Percentiles rank a stretch among this genome's conserved stretches.
Evolutionary conservation across 768 basidiomycete species (phyloP).

Genomic region (Pisolithus sp.): DNA sequence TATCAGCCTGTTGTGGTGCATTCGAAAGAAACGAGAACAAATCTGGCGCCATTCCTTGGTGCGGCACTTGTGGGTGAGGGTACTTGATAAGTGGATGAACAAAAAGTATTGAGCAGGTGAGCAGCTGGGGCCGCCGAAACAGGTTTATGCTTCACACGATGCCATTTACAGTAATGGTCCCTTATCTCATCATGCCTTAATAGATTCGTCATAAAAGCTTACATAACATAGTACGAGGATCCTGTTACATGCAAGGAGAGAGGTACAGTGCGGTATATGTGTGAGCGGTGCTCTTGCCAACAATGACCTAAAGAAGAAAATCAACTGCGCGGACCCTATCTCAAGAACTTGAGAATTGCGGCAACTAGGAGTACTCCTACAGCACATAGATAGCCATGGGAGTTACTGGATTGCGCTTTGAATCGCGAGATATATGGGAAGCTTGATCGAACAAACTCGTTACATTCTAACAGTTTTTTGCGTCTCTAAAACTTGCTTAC

Average conservation of each 20-base stretch:
- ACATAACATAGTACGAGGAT: too few relatives aligned
- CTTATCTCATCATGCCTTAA: too few relatives aligned
- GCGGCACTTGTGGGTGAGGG: not conserved
- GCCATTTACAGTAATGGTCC: too few relatives aligned
- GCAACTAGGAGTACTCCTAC: not conserved
- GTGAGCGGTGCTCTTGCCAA: not conserved
- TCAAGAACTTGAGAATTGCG: not conserved
- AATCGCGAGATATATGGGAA: not conserved
- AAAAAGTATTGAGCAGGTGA: too few relatives aligned
- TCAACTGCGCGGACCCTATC: not conserved
- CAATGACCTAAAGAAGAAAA: not conserved
- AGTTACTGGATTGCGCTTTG: not conserved
- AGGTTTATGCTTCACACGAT: too few relatives aligned
- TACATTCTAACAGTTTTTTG: not conserved
- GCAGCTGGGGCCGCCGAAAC: too few relatives aligned
- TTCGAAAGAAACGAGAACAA: slow-evolving; percentile 27
- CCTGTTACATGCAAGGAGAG: too few relatives aligned
- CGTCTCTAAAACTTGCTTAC: not conserved
- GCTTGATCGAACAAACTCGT: not conserved
- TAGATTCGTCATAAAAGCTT: too few relatives aligned
- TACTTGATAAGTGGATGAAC: not conserved
- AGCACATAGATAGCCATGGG: not conserved
- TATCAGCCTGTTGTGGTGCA: slow-evolving; percentile 18
- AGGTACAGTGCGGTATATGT: too few relatives aligned
- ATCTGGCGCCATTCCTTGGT: slow-evolving; percentile 19